Evolutionary conservation across 306 rosid genomes (phyloP).

Genomic region (Benincasa hispida): DNA sequence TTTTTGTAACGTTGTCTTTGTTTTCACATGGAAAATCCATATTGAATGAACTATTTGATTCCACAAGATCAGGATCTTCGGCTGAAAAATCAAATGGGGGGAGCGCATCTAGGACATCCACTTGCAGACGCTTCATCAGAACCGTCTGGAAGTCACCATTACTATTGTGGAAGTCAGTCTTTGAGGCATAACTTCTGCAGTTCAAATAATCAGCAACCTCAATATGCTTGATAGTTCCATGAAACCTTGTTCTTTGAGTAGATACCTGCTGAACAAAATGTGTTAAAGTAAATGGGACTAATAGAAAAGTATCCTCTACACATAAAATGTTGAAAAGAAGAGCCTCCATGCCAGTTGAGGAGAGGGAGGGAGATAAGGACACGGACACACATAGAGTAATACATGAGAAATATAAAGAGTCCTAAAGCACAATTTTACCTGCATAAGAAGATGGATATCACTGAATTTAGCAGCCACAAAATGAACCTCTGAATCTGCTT

Average conservation of each 20-base stretch:
- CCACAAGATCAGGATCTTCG: constrained; percentile 24
- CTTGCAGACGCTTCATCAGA: constrained; percentile 41
- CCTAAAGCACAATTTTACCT: constrained; percentile 39
- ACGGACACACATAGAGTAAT: not conserved
- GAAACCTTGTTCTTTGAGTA: constrained; percentile 41
- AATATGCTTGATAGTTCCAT: constrained; percentile 44
- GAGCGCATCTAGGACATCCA: constrained; percentile 49
- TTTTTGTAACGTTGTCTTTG: constrained; percentile 35
- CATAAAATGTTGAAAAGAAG: not conserved
- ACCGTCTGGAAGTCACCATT: constrained; percentile 24
- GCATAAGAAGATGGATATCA: constrained; percentile 39
- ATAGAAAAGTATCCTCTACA: not conserved
- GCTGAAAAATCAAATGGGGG: constrained; percentile 40
- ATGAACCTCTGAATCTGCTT: constrained; percentile 24
- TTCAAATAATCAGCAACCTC: constrained; percentile 47
- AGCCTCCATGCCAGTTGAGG: not conserved
- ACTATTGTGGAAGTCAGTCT: constrained; percentile 12
- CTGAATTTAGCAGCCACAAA: constrained; percentile 54
- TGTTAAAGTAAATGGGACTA: constrained; percentile 17
- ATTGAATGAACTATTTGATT: constrained; percentile 24
- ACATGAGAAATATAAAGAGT: constrained; percentile 2
- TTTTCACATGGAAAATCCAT: constrained; percentile 40
- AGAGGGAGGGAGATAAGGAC: not conserved
- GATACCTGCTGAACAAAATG: constrained; percentile 43
- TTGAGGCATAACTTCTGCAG: constrained; percentile 23